phyloP scores from a whole-genome alignment of 306 rosid genomes.

The Prunus fruticosa region DNA sequence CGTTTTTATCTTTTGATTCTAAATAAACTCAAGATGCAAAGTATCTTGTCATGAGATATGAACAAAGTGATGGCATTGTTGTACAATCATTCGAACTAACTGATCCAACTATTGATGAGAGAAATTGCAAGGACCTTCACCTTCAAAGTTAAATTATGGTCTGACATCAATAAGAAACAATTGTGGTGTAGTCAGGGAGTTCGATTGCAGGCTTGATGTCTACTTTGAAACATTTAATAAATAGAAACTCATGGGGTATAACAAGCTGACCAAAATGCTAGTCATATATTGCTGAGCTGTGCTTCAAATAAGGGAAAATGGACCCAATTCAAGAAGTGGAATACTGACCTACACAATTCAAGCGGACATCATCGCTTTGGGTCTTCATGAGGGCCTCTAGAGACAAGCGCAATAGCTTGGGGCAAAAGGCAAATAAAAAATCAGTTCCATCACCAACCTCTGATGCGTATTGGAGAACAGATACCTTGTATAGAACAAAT shows the following conservation, averaged over 20 bases:
- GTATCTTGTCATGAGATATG: not conserved
- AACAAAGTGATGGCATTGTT: not conserved
- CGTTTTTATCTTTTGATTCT: not conserved
- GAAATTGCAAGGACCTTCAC: not conserved
- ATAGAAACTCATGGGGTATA: not conserved
- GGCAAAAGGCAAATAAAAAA: conserved; percentile 57
- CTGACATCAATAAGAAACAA: not conserved
- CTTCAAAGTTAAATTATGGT: not conserved
- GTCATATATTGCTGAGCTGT: not conserved
- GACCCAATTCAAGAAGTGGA: conserved; percentile 13
- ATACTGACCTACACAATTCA: conserved; percentile 81
- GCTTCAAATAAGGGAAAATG: not conserved
- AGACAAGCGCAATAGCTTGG: conserved; percentile 64
- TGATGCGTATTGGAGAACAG: conserved; percentile 45
- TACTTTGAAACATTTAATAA: not conserved
- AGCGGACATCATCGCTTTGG: conserved; percentile 76
- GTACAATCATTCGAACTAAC: not conserved
- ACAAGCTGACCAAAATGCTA: not conserved
- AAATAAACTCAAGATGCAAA: not conserved
- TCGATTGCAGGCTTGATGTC: not conserved
- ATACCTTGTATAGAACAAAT: conserved; percentile 74
- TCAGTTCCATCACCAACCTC: conserved; percentile 52
- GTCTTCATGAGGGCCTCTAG: conserved; percentile 79
- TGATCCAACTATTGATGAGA: not conserved
- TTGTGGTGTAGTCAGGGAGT: not conserved